A percentile compares a stretch with the other conserved stretches of the same genome.
phyloP scores from a whole-genome alignment of 2,329 filamentous ascomycete species.

The Gyromitra esculenta region DNA sequence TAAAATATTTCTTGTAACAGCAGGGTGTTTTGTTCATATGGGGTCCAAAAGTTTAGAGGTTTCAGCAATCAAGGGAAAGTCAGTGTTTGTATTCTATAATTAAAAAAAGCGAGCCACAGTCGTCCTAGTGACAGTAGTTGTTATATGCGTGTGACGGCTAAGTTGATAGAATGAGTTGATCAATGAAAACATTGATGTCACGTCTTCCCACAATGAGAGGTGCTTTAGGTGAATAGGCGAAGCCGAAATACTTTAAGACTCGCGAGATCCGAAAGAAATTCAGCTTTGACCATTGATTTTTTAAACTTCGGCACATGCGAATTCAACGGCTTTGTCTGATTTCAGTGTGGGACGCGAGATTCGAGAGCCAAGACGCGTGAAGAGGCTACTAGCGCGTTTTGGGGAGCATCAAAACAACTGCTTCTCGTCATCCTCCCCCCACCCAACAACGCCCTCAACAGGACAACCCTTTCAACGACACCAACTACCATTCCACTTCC shows the following conservation, averaged over 20 bases:
- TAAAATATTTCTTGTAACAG: constrained; percentile 57
- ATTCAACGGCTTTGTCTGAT: constrained; percentile 24
- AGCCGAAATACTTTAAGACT: neutral
- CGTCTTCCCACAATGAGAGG: constrained; percentile 17
- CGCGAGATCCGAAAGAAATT: neutral
- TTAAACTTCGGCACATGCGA: neutral
- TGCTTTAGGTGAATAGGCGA: neutral
- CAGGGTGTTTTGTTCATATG: constrained; percentile 36
- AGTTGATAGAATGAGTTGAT: neutral
- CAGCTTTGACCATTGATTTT: constrained; percentile 5
- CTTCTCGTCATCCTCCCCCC: constrained; percentile 35
- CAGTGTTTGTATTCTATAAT: constrained; percentile 14
- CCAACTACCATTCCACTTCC: neutral
- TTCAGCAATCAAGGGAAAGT: constrained; percentile 10
- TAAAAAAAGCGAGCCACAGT: neutral
- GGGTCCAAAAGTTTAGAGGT: constrained; percentile 40
- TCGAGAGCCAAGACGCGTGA: constrained; percentile 22
- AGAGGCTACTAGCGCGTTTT: constrained; percentile 47
- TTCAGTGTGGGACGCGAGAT: constrained; percentile 20
- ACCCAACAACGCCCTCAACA: constrained; percentile 34
- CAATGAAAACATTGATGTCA: constrained; percentile 2
- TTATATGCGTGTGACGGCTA: neutral
- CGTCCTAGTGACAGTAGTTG: constrained; percentile 15
- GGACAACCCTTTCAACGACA: constrained; percentile 29
- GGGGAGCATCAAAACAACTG: constrained; percentile 48